Conservation (phyloP, 805 yeast genomes). For the Candida boleticola region DNA sequence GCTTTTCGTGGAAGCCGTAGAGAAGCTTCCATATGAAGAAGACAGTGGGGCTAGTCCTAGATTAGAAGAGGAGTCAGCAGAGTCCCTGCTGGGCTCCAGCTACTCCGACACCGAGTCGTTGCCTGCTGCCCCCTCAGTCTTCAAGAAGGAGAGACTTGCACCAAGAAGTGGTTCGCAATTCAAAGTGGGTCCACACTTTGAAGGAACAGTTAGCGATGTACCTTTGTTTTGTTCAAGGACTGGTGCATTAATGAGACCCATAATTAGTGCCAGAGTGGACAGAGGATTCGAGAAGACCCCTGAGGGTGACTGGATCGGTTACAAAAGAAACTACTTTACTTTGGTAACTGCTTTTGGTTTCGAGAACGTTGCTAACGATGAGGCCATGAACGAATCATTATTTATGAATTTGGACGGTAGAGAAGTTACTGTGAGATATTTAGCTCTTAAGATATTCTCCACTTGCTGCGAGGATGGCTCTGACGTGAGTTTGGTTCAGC, state of each 20-base stretch:
- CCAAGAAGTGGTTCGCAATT: constrained; percentile 67
- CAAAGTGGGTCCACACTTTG: constrained; percentile 63
- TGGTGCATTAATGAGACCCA: constrained; percentile 30
- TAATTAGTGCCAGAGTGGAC: constrained; percentile 54
- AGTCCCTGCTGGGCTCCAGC: too few species aligned
- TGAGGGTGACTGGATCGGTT: constrained; percentile 62
- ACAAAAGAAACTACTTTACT: constrained; percentile 68
- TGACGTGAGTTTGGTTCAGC: constrained; percentile 55
- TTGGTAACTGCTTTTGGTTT: constrained; percentile 54
- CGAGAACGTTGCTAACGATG: constrained; percentile 21
- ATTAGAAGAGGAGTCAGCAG: too few species aligned
- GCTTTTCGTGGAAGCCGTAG: too few species aligned
- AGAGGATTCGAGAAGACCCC: constrained; percentile 56
- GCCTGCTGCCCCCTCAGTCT: neutral
- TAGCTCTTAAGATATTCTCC: constrained; percentile 53
- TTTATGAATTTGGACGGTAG: constrained; percentile 5
- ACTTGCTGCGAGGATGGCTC: constrained; percentile 50
- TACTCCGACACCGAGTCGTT: too few species aligned
- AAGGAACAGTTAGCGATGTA: constrained; percentile 25
- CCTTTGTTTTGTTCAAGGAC: constrained; percentile 4
- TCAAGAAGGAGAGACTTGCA: constrained; percentile 43
- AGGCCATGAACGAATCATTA: constrained; percentile 30
- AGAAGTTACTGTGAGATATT: constrained; percentile 36
- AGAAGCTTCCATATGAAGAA: too few species aligned
- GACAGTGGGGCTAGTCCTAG: too few species aligned